A percentile compares a stretch with the other conserved stretches of the same genome.
Conservation (phyloP, 2,329 filamentous ascomycete species). For the Calycina herbarum region DNA sequence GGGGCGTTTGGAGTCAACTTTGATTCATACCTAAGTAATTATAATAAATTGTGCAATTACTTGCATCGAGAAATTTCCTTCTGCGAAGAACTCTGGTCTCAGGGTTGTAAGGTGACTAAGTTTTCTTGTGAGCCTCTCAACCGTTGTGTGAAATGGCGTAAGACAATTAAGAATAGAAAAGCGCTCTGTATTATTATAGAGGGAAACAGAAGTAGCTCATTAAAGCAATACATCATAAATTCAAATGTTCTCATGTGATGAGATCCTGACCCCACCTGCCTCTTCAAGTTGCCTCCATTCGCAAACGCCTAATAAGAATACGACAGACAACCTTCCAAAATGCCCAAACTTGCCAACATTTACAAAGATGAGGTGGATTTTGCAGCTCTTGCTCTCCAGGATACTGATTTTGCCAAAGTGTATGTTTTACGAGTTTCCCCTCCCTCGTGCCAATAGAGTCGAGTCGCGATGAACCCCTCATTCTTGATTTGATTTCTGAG, state of each 20-base stretch:
- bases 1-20: background rate
- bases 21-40: background rate
- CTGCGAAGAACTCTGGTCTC: background rate
- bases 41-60: background rate
- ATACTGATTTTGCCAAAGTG: conserved; percentile 59
- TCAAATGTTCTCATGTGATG: no score
- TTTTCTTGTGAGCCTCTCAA: no score
- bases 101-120: no score
- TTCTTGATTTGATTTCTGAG: background rate
- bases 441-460: background rate
- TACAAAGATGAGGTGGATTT: conserved; percentile 64
- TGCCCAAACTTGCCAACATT: conserved; percentile 41
- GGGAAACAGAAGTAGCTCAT: no score
- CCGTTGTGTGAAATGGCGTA: no score
- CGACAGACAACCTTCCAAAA: conserved; percentile 16
- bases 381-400: conserved; percentile 56
- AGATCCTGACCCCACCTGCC: no score
- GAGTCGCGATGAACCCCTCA: background rate
- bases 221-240: no score
- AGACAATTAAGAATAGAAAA: no score
- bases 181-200: no score
- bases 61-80: background rate
- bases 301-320: background rate
- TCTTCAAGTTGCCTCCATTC: background rate
- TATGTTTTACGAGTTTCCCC: conserved; percentile 38